Evolutionary conservation across 2,329 filamentous ascomycete genomes (phyloP).

Genomic region (Penicillium psychrosexuale): DNA sequence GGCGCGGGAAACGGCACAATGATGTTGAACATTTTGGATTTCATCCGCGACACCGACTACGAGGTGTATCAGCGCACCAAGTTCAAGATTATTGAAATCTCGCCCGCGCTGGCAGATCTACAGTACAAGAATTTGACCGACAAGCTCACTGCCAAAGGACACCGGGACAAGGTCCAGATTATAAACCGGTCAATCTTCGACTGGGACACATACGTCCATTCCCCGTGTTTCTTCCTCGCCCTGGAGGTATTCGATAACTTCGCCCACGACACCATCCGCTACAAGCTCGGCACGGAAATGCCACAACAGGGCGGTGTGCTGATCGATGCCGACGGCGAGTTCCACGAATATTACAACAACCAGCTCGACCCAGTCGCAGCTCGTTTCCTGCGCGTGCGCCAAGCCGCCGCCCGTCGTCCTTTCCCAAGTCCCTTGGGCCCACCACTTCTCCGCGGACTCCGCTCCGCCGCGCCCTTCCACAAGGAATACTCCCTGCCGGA

Average conservation of each 20-base stretch:
- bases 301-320: constrained; percentile 87
- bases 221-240: constrained; percentile 94
- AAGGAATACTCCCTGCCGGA: constrained; percentile 78
- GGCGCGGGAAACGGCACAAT: constrained; percentile 94
- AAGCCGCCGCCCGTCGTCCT: constrained; percentile 60
- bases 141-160: constrained; percentile 67
- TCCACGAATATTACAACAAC: constrained; percentile 88
- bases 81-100: constrained; percentile 96
- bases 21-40: constrained; percentile 97
- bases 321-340: constrained; percentile 79
- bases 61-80: constrained; percentile 91
- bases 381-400: constrained; percentile 78
- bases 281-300: constrained; percentile 74
- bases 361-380: constrained; percentile 77
- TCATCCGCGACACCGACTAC: constrained; percentile 83
- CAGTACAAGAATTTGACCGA: constrained; percentile 69
- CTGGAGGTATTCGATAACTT: constrained; percentile 99
- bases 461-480: constrained; percentile 64
- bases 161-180: constrained; percentile 84
- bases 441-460: constrained; percentile 58
- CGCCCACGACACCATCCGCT: constrained; percentile 88
- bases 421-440: constrained; percentile 46
- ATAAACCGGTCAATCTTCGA: constrained; percentile 94
- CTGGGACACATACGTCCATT: constrained; percentile 83
- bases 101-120: constrained; percentile 70